These are phyloP conservation scores for Elsinoe arachidis DNA, from an alignment of 2,329 filamentous ascomycete species.

Conservation along the genomic window DNA sequence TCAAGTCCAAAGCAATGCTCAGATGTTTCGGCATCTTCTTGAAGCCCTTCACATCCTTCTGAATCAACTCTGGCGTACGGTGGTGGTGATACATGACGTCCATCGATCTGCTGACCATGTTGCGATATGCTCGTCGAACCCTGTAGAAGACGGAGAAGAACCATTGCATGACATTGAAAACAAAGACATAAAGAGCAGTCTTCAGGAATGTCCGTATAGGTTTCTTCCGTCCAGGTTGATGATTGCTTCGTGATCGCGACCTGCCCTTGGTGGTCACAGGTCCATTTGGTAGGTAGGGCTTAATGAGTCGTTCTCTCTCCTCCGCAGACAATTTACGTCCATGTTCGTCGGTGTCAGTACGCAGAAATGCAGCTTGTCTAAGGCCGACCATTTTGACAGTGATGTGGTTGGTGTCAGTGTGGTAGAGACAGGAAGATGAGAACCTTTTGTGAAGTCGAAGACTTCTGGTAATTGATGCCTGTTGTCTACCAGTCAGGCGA, in stretches of 20 bases:
- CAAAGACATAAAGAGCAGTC: constrained; percentile 56
- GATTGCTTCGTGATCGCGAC: neutral
- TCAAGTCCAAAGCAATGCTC: constrained; percentile 72
- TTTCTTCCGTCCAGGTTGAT: constrained; percentile 12
- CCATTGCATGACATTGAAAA: constrained; percentile 65
- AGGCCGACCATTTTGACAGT: constrained; percentile 22
- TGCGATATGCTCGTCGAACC: constrained; percentile 68
- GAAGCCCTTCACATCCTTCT: constrained; percentile 70
- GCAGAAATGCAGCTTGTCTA: constrained; percentile 23
- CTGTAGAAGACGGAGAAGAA: constrained; percentile 86
- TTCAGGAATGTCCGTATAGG: constrained; percentile 28
- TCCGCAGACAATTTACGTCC: constrained; percentile 22
- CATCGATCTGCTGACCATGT: constrained; percentile 65
- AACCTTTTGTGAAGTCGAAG: neutral
- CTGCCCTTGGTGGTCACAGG: neutral
- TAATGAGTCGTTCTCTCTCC: constrained; percentile 26
- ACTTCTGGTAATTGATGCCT: neutral
- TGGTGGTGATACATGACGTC: constrained; percentile 91
- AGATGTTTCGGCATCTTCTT: constrained; percentile 72
- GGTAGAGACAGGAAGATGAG: neutral
- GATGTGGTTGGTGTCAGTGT: neutral
- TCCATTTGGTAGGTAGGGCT: constrained; percentile 26
- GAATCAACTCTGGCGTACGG: constrained; percentile 84
- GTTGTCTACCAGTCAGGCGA: neutral
- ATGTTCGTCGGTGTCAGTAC: constrained; percentile 20